Percentiles rank a stretch among this genome's conserved stretches.
These are phyloP conservation scores for Selaginella tamariscina DNA, from an alignment of 75 land plant species.

Conservation along the genomic window DNA sequence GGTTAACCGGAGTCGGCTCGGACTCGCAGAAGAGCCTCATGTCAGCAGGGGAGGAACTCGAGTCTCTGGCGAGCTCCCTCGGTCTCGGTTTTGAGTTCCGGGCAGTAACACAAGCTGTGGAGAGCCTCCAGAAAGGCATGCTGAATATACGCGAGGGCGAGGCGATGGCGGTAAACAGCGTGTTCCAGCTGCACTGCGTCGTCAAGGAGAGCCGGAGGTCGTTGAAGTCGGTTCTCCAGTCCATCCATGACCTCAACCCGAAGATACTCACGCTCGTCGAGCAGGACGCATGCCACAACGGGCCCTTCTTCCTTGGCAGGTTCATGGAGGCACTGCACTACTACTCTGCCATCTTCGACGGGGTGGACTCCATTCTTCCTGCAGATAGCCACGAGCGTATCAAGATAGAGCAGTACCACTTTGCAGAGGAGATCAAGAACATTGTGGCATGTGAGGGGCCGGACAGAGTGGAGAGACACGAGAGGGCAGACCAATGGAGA, in stretches of 20 bases:
- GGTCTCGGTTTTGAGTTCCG: conserved; percentile 23
- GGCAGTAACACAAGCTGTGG: conserved; percentile 13
- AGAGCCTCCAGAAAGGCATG: conserved; percentile 15
- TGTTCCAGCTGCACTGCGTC: conserved; percentile 30
- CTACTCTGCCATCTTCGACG: conserved; percentile 47
- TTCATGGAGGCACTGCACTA: conserved; percentile 46
- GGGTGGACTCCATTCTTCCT: conserved; percentile 36
- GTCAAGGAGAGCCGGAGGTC: conserved; percentile 39
- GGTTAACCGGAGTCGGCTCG: conserved; percentile 15
- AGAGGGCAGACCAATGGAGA: conserved; percentile 40
- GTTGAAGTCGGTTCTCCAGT: conserved; percentile 29
- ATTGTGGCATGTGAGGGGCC: conserved; percentile 39
- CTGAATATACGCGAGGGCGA: conserved; percentile 29
- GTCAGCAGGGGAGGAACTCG: background rate
- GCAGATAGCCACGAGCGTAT: conserved; percentile 23
- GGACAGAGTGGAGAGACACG: conserved; percentile 40
- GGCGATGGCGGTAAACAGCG: conserved; percentile 27
- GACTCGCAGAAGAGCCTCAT: conserved; percentile 15
- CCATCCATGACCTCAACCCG: conserved; percentile 24
- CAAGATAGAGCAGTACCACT: conserved; percentile 34
- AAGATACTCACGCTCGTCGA: conserved; percentile 35
- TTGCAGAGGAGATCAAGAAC: conserved; percentile 38
- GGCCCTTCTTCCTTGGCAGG: conserved; percentile 45
- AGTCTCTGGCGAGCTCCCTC: conserved; percentile 12
- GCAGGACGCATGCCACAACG: conserved; percentile 50